phyloP scores from a whole-genome alignment of 148 eudicot genomes.

The Camellia lanceoleosa region DNA sequence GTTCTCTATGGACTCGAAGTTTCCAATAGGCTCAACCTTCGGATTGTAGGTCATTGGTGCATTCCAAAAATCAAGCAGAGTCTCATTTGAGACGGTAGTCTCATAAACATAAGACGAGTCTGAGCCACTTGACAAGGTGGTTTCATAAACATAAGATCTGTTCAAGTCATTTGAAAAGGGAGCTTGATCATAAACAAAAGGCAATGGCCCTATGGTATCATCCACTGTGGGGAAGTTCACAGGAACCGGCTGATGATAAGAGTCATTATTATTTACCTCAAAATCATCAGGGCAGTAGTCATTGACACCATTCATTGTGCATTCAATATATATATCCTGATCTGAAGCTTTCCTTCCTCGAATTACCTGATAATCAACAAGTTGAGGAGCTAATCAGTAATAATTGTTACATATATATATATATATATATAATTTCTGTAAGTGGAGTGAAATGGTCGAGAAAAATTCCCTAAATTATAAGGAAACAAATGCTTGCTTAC shows the following conservation, averaged over 20 bases:
- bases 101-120: conserved; percentile 34
- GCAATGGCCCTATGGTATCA: conserved; percentile 18
- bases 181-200: background rate
- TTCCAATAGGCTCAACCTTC: conserved; percentile 26
- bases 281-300: conserved; percentile 12
- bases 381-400: background rate
- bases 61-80: conserved; percentile 47
- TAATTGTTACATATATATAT: no score
- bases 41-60: conserved; percentile 35
- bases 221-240: conserved; percentile 16
- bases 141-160: conserved; percentile 27
- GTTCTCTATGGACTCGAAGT: conserved; percentile 49
- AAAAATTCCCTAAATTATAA: no score
- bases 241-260: conserved; percentile 24
- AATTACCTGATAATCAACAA: conserved; percentile 40
- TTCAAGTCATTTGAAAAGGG: conserved; percentile 16
- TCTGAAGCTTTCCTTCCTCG: conserved; percentile 54
- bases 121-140: conserved; percentile 9
- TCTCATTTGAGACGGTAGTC: conserved; percentile 11
- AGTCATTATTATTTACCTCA: conserved; percentile 15
- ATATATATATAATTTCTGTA: background rate
- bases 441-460: no score
- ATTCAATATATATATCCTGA: conserved; percentile 28
- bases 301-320: conserved; percentile 20
- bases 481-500: conserved; percentile 26